Evolutionary conservation across 495 filamentous ascomycete species (phyloP), one percentile per base, ranked within the genome.

Genomic region (Aspergillus diversus): DNA sequence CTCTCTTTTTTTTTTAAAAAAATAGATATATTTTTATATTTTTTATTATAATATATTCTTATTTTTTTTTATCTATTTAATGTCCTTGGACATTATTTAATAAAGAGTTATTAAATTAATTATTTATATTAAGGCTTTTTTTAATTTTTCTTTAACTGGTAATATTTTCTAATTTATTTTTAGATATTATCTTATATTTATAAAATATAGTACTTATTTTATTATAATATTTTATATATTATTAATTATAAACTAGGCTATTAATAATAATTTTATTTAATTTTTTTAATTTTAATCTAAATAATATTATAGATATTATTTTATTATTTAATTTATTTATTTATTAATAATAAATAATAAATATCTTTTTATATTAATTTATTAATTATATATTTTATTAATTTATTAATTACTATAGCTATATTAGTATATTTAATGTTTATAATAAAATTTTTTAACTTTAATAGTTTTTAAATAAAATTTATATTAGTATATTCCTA

Each of bases 181-280:
- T 27, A 27, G 5, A 35, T n/a, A 16, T 17, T 55, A 32, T 35
- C 37, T 13, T 55, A 17, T 37, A 55, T 55, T 55, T 35, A 55
- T 55, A 35, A n/a, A 4, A 32, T 52, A 52, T 27, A 52, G 13
- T 31, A 13, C 13, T 27, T 27, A 27, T 27, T 32, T n/a, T 51
- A 60, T 43, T 53, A 54, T 27, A 42, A 37, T 39, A 47, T 32
- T 59, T 52, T 51, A 35, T 39, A 39, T 8, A 33, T 52, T 39
- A 5, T 15, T 53, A 27, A 15, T 12, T 11, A 5, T 49, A 1
- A n/a, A 52, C 8, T 42, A 37, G 5, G 9, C 7, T 53, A 52
- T 16, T 39, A 32, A 15, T 51, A 39, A 60, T 32, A 31, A 2
- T 50, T 59, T 27, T 54, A n/a, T 34, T 35, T n/a, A 48, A 2